Evolutionary conservation across 2,329 filamentous ascomycete species (phyloP).

Genomic region (Neofusicoccum cordaticola): DNA sequence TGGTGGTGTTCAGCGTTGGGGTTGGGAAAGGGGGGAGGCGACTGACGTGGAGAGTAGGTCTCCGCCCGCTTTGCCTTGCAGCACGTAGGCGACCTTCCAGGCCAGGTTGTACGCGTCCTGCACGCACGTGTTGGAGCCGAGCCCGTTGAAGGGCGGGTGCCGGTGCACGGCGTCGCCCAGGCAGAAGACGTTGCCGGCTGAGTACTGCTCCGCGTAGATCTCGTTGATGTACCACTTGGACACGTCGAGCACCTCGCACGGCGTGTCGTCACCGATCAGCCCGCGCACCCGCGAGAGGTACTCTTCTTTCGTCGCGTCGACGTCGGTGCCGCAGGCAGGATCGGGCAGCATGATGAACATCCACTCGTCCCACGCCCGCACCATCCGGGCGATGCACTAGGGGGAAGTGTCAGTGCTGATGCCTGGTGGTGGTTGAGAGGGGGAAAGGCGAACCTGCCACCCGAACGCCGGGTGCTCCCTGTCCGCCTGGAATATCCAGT

Average conservation of each 20-base stretch:
- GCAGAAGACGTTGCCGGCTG: conserved; percentile 23
- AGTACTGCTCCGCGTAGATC: conserved; percentile 19
- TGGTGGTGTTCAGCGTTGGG: too few species aligned
- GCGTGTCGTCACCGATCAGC: conserved; percentile 16
- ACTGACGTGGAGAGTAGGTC: conserved; percentile 25
- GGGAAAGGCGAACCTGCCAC: conserved; percentile 35
- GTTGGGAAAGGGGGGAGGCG: too few species aligned
- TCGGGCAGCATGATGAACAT: conserved; percentile 34
- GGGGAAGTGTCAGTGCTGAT: too few species aligned
- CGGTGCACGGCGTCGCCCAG: conserved; percentile 24
- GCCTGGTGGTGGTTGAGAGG: too few species aligned
- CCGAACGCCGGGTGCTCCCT: conserved; percentile 51
- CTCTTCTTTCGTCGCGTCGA: conserved; percentile 24
- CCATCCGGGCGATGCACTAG: conserved; percentile 52
- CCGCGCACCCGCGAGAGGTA: conserved; percentile 4
- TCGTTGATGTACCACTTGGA: conserved; percentile 21
- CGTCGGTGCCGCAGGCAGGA: neutral
- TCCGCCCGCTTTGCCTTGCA: conserved; percentile 26
- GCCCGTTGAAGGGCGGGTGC: conserved; percentile 26
- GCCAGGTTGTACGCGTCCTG: conserved; percentile 40
- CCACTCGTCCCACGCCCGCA: conserved; percentile 64
- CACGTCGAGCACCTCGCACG: neutral
- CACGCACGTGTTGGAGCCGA: conserved; percentile 31
- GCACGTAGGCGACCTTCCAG: conserved; percentile 37
- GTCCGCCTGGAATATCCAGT: conserved; percentile 59